Evolutionary conservation across 2,329 filamentous ascomycete species (phyloP).

Genomic region (Aspergillus sp.): DNA sequence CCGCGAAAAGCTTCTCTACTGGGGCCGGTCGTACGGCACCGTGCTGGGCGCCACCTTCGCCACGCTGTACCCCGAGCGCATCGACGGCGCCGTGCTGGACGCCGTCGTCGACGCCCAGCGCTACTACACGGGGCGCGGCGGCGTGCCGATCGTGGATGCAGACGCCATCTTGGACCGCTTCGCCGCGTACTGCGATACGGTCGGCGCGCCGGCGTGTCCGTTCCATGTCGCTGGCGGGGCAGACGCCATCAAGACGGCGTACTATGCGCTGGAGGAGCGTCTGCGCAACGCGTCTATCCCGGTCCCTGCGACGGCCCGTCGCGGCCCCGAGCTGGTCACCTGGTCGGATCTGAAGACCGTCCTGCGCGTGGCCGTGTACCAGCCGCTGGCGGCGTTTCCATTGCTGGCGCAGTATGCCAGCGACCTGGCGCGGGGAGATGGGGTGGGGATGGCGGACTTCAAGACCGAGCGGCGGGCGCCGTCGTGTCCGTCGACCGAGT

Average conservation of each 20-base stretch:
- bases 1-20: constrained; percentile 37
- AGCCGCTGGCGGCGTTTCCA: constrained; percentile 29
- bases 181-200: constrained; percentile 29
- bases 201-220: constrained; percentile 28
- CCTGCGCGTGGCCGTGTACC: constrained; percentile 31
- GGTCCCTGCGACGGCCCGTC: constrained; percentile 26
- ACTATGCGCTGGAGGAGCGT: constrained; percentile 21
- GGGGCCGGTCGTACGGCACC: constrained; percentile 48
- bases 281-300: constrained; percentile 28
- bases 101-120: constrained; percentile 37
- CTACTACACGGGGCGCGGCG: constrained; percentile 30
- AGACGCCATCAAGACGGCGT: constrained; percentile 25
- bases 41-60: constrained; percentile 49
- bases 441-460: constrained; percentile 28
- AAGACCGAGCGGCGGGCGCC: constrained; percentile 26
- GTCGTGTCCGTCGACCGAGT: constrained; percentile 27
- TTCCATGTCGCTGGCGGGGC: constrained; percentile 29
- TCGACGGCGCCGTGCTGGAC: constrained; percentile 33
- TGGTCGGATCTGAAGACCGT: constrained; percentile 34
- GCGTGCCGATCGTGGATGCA: constrained; percentile 29
- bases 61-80: constrained; percentile 43
- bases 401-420: constrained; percentile 25
- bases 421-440: constrained; percentile 26
- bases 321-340: constrained; percentile 36
- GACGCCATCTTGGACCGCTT: constrained; percentile 38